A percentile compares a stretch with the other conserved stretches of the same genome.
phyloP scores from a whole-genome alignment of 257 asterid species.

The Penstemon barbatus region DNA sequence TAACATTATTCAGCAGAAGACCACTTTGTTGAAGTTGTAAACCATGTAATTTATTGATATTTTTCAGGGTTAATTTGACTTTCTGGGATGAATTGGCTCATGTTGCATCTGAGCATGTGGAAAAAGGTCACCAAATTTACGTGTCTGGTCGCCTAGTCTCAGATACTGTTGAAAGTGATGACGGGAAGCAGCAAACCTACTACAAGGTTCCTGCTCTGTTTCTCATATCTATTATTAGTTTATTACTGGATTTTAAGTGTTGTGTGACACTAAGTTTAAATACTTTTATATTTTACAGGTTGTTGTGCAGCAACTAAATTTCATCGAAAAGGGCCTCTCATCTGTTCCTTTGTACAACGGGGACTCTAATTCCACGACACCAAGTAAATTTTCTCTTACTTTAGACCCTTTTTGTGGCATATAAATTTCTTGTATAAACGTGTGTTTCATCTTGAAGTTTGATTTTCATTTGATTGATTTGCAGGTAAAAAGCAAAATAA shows the following conservation, averaged over 20 bases:
- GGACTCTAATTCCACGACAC: slow-evolving; percentile 44
- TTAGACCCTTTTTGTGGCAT: neutral
- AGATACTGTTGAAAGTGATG: slow-evolving; percentile 80
- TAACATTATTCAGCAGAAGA: slow-evolving; percentile 10
- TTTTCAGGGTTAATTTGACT: slow-evolving; percentile 74
- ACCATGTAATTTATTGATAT: slow-evolving; percentile 8
- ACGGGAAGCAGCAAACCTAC: slow-evolving; percentile 85
- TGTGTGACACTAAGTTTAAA: neutral
- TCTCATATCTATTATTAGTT: slow-evolving; percentile 1
- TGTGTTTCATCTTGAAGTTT: slow-evolving; percentile 11
- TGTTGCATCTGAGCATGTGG: slow-evolving; percentile 74
- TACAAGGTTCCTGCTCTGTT: slow-evolving; percentile 59
- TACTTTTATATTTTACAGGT: slow-evolving; percentile 51
- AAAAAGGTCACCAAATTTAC: slow-evolving; percentile 83
- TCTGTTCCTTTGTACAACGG: slow-evolving; percentile 59
- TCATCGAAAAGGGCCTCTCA: slow-evolving; percentile 57
- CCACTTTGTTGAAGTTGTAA: slow-evolving; percentile 17
- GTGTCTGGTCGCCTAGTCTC: slow-evolving; percentile 80
- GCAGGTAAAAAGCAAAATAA: slow-evolving; percentile 60
- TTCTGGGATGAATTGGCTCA: slow-evolving; percentile 90
- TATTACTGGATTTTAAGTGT: slow-evolving; percentile 16
- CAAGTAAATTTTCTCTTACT: slow-evolving; percentile 36
- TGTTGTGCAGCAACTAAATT: slow-evolving; percentile 82
- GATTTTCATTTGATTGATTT: slow-evolving; percentile 22
- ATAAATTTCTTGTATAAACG: slow-evolving; percentile 12